These are phyloP conservation scores for Salix exigua DNA, from an alignment of 345 rosid genomes.

Conservation along the genomic window DNA sequence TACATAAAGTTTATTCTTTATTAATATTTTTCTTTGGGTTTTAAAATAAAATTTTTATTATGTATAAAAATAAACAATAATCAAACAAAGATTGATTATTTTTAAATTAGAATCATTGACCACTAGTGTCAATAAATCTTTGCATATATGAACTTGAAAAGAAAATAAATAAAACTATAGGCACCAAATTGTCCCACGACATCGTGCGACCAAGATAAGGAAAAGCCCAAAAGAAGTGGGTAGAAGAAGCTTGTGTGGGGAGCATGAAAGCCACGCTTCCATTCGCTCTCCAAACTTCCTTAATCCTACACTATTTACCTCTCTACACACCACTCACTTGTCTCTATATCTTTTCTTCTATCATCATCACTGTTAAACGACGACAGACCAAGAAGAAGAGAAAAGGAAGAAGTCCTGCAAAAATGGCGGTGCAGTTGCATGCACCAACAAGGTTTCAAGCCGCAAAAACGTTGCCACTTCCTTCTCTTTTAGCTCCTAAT, in stretches of 20 bases:
- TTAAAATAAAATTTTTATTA: too few species aligned
- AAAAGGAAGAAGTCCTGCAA: neutral
- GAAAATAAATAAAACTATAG: neutral
- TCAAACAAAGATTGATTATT: too few species aligned
- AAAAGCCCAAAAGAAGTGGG: neutral
- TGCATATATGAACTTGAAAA: too few species aligned
- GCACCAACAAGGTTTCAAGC: slow-evolving; percentile 24
- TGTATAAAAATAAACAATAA: too few species aligned
- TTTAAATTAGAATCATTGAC: too few species aligned
- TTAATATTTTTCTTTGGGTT: too few species aligned
- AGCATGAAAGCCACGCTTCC: slow-evolving; percentile 43
- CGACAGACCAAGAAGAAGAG: neutral
- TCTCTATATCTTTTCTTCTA: slow-evolving; percentile 22
- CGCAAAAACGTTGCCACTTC: slow-evolving; percentile 8
- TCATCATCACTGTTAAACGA: neutral
- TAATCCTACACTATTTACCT: neutral
- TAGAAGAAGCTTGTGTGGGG: slow-evolving; percentile 22
- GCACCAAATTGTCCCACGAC: neutral
- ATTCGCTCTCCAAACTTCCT: slow-evolving; percentile 7
- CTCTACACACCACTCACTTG: slow-evolving; percentile 19
- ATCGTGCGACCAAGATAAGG: neutral
- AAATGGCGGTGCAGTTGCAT: slow-evolving; percentile 46
- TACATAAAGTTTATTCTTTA: too few species aligned
- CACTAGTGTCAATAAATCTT: neutral
- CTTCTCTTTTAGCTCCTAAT: slow-evolving; percentile 35